phyloP scores from a whole-genome alignment of 2,329 filamentous ascomycete genomes.

The Dichotomopilus funicola region DNA sequence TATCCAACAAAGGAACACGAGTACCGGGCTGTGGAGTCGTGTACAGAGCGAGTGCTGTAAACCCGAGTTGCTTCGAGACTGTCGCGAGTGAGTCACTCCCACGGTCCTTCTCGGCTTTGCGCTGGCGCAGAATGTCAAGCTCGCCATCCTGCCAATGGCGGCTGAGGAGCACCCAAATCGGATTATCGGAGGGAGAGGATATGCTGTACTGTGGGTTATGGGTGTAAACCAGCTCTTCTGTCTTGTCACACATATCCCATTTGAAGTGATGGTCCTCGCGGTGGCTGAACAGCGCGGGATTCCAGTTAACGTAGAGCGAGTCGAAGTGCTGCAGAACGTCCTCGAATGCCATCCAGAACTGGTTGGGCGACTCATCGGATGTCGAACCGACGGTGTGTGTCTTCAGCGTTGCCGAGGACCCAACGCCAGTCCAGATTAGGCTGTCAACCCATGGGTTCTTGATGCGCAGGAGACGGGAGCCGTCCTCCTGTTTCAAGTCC shows the following conservation, averaged over 20 bases:
- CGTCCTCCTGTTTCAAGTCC: conserved; percentile 58
- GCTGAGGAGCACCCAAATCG: conserved; percentile 77
- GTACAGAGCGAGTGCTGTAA: conserved; percentile 83
- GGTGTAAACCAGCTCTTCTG: conserved; percentile 48
- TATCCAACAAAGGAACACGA: conserved; percentile 65
- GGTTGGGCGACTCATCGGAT: conserved; percentile 51
- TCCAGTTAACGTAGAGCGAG: conserved; percentile 97
- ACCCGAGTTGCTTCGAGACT: conserved; percentile 57
- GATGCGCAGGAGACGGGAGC: conserved; percentile 65
- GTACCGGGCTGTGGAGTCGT: conserved; percentile 52
- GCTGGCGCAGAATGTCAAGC: conserved; percentile 46
- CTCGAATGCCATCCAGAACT: conserved; percentile 88
- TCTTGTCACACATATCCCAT: conserved; percentile 57
- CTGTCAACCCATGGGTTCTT: conserved; percentile 97
- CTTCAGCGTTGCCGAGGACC: conserved; percentile 29
- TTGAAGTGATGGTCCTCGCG: conserved; percentile 86
- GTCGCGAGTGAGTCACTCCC: conserved; percentile 34
- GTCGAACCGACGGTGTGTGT: conserved; percentile 24
- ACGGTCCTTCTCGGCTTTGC: conserved; percentile 22
- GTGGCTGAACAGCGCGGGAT: conserved; percentile 71
- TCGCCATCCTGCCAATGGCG: conserved; percentile 75
- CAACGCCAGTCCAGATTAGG: conserved; percentile 60
- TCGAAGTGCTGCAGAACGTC: conserved; percentile 89
- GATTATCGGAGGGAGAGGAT: conserved; percentile 49
- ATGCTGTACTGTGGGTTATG: conserved; percentile 69